Base-by-base conservation (phyloP, 2,329 filamentous ascomycete species). In the Trichoderma brevicompactum region DNA sequence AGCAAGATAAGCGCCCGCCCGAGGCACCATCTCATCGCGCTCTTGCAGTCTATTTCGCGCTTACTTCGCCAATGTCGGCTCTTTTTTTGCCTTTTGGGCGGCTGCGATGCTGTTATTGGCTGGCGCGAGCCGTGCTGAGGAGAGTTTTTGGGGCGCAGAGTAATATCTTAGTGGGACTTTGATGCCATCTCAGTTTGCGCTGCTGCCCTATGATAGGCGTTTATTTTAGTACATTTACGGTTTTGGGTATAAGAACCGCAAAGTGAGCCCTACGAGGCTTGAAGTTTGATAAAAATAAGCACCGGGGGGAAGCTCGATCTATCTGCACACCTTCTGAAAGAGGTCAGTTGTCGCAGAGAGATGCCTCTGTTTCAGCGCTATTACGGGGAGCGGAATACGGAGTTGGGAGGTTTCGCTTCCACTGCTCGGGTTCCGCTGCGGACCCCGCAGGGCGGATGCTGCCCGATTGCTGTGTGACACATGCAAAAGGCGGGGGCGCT, bases 141-240 rank as follows among this genome's bases (percentile, higher is more conserved):
- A 32, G 56, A 60, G 36, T 15, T 38, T 49, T 40, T 28, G 12
- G 17, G 17, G 44, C 44, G 38, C 53, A 15, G 36, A 60, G 44
- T 60, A 50, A 60, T 60, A 60, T 60, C 56, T 60, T 60, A 60
- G 56, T 15, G 17, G 10, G n/a, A 28, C 17, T 8, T 48, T 28
- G 9, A 12, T 10, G 44, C 17, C 4, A 48, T 48, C 44, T 48
- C 17, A 5, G 8, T 19, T 9, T n/a, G 10, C 6, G 17, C 34
- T 55, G 3, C 9, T 15, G 19, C 36, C 17, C 19, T 38, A 28
- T 28, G 23, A 28, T 5, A 28, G 23, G 23, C 23, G 23, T 28
- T 28, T 28, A 28, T 19, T 38, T 44, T 32, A 41, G 19, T 41
- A 17, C 44, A 50, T 49, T 40, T 50, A 19, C 34, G 8, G 2